These are phyloP conservation scores for Mucor indicus DNA, from an alignment of 371 early-diverging fungal species.

Conservation along the genomic window DNA sequence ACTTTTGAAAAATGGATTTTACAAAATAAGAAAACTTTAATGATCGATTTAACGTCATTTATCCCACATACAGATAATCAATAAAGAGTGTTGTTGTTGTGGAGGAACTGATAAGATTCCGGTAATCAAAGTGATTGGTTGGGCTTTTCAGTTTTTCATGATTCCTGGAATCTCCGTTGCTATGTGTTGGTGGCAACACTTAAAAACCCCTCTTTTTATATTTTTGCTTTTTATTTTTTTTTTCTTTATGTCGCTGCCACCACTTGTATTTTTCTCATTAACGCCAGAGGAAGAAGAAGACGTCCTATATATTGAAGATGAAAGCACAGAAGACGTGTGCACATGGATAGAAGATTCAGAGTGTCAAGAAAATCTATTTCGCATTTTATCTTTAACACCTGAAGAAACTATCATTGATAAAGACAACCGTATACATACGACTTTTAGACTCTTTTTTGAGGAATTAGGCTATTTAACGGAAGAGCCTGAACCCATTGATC, in stretches of 20 bases:
- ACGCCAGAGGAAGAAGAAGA: slow-evolving; percentile 19
- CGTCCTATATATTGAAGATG: too few species aligned
- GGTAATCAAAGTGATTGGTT: slow-evolving; percentile 14
- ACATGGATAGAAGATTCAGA: slow-evolving; percentile 39
- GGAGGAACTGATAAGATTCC: slow-evolving; percentile 16
- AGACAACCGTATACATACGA: slow-evolving; percentile 34
- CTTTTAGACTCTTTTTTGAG: slow-evolving; percentile 28
- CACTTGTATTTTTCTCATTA: slow-evolving; percentile 17
- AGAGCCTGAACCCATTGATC: slow-evolving; percentile 35
- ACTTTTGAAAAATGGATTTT: too few species aligned
- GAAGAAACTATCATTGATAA: slow-evolving; percentile 38
- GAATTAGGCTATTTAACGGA: slow-evolving; percentile 34
- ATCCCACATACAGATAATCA: too few species aligned
- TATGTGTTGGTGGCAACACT: too few species aligned
- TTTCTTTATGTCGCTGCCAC: neutral
- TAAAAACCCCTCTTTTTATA: too few species aligned
- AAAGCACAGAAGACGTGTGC: neutral
- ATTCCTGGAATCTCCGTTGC: slow-evolving; percentile 22
- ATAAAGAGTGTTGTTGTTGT: too few species aligned
- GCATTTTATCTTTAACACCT: slow-evolving; percentile 34
- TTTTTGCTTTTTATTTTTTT: slow-evolving; percentile 1
- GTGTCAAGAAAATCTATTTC: slow-evolving; percentile 40
- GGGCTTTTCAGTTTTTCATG: slow-evolving; percentile 12
- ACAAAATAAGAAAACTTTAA: too few species aligned
- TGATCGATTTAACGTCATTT: too few species aligned